Conservation (phyloP, 2,329 filamentous ascomycete species). For the Trichoderma oligosporum region DNA sequence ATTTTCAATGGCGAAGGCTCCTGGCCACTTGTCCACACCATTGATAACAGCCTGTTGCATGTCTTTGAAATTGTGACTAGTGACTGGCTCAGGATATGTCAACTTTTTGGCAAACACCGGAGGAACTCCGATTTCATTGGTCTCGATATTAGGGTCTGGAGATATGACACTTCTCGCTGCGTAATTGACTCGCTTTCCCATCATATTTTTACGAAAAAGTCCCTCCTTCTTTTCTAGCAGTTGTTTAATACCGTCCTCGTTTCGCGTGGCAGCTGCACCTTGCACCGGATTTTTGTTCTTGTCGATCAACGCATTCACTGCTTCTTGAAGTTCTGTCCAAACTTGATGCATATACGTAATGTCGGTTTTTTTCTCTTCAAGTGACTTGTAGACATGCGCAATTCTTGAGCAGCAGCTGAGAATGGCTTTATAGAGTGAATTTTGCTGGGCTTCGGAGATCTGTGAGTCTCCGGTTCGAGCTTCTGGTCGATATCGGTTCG, state of each 20-base stretch:
- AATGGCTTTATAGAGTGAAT: constrained; percentile 81
- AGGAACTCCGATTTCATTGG: constrained; percentile 96
- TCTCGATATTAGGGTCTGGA: constrained; percentile 97
- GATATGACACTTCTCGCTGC: constrained; percentile 97
- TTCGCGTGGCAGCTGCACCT: constrained; percentile 70
- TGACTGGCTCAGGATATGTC: constrained; percentile 95
- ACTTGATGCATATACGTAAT: constrained; percentile 76
- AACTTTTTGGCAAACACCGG: constrained; percentile 96
- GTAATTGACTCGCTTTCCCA: constrained; percentile 99
- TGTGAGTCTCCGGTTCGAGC: constrained; percentile 75
- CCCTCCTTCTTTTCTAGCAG: constrained; percentile 98
- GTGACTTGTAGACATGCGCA: constrained; percentile 58
- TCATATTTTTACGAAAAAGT: constrained; percentile 98
- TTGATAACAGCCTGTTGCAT: constrained; percentile 96
- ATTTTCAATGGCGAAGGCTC: constrained; percentile 90
- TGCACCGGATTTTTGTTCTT: constrained; percentile 79
- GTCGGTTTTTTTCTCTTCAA: constrained; percentile 45
- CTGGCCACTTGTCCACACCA: constrained; percentile 88
- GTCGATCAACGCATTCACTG: constrained; percentile 90
- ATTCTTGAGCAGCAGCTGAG: constrained; percentile 71
- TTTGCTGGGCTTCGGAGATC: constrained; percentile 84
- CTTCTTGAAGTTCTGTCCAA: constrained; percentile 80
- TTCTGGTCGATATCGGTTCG: constrained; percentile 87
- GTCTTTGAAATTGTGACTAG: constrained; percentile 93
- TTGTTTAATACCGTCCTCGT: constrained; percentile 95